Evolutionary conservation across 441 rosid genomes (phyloP).

Genomic region (Lepidium campestre): DNA sequence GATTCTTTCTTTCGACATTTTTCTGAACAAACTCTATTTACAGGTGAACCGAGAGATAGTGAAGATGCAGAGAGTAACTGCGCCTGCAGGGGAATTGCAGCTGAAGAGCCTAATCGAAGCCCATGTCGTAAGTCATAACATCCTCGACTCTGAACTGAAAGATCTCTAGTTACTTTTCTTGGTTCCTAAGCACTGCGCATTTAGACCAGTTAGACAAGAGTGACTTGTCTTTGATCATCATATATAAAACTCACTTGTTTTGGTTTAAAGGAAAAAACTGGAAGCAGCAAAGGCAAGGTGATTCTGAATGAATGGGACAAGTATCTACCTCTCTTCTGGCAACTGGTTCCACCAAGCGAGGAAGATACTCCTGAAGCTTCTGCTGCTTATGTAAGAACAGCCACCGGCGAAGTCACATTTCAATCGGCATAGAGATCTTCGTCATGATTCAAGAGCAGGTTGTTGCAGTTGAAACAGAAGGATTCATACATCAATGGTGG

Average conservation of each 20-base stretch:
- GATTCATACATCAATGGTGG: constrained; percentile 19
- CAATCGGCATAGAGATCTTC: constrained; percentile 58
- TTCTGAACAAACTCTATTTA: constrained; percentile 1
- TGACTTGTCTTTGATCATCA: not conserved
- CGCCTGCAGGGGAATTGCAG: constrained; percentile 97
- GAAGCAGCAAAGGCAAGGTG: constrained; percentile 69
- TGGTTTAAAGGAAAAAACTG: constrained; percentile 75
- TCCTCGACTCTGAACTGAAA: not conserved
- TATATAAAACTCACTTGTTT: not conserved
- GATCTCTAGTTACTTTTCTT: not conserved
- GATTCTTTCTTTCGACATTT: not conserved
- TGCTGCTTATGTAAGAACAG: constrained; percentile 61
- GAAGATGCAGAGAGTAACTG: constrained; percentile 86
- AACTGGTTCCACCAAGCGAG: constrained; percentile 98
- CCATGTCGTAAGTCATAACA: constrained; percentile 69
- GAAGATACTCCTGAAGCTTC: constrained; percentile 99
- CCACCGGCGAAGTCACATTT: constrained; percentile 61
- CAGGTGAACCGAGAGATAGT: constrained; percentile 92
- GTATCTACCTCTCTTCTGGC: constrained; percentile 84
- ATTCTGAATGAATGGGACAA: constrained; percentile 84
- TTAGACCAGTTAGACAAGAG: not conserved
- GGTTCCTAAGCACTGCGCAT: not conserved
- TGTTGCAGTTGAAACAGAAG: constrained; percentile 15
- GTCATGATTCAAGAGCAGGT: not conserved
- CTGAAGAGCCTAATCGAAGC: constrained; percentile 86